Evolutionary conservation across 352 stramenopile species (phyloP), one percentile per base, ranked within the genome.

Genomic region (Thraustochytrium sp.): DNA sequence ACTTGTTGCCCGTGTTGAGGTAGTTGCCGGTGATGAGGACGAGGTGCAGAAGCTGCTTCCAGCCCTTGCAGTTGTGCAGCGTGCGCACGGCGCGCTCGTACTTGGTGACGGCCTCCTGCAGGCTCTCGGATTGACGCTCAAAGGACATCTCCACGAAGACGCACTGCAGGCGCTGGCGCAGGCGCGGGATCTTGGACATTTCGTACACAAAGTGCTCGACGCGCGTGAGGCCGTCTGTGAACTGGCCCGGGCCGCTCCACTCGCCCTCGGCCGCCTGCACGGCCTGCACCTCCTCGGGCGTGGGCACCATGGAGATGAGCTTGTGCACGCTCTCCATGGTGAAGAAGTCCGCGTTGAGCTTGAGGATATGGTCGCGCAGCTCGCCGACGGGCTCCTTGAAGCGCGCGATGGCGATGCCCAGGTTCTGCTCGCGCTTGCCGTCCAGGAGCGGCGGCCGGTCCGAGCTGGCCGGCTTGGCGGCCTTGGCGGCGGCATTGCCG

Each of bases 171-270:
- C 92, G 90, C 77, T 94, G 91, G 0, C 90, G 93, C 86, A 94
- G 94, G 2, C 92, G 90, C 11, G 92, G 92, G 44, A 95, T 94
- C 4, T 90, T 92, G 49, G 94, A 78, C 51, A 95, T 84, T 59
- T 95, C 91, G 4, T 94, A 83, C 75, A 95, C 94, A 73, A 94
- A 95, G 62, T 93, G 94, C 82, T 95, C 92, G 42, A 94, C 91
- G 34, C 92, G 91, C 62, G 91, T 90, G 0, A 95, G 86, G 42
- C 93, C 65, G 38, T 93, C 92, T 36, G 89, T 86, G 37, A 94
- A 90, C 4, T 9, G 48, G 3, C 68, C 68, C 11, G 68, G 68
- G 2, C 68, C 68, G 13, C 9, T 34, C 68, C 68, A 80, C 53
- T 80, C 68, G 5, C 91, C 92, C 42, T 94, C 90, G 55, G 94